Evolutionary conservation across 2,329 filamentous ascomycete genomes (phyloP), one percentile per base, ranked within the genome.

Genomic region (Monosporascus sp.): DNA sequence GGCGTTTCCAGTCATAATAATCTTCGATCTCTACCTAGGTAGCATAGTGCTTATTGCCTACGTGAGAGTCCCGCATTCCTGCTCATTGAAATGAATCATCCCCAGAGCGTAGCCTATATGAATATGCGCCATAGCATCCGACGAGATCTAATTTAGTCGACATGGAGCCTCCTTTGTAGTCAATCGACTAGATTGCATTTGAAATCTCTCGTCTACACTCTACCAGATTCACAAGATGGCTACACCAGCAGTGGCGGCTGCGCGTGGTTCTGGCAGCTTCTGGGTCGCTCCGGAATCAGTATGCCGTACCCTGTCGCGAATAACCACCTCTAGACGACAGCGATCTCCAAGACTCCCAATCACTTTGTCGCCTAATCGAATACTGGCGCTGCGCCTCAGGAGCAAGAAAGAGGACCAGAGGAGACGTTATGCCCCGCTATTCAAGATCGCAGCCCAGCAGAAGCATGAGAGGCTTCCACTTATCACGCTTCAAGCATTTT

Each of bases 401-500:
- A 48, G 50, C 36, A 60, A 56, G 48, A 61, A 54, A 3, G 54
- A 58, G 2, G 39, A 50, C 2, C 57, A 61, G 25, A 60, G 57
- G 48, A 46, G 48, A 18, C 54, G 47, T 36, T 63, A 63, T 47
- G 31, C 51, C 2, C 6, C 22, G 38, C 27, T 46, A 4, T 60
- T 65, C 31, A 38, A 36, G 22, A 50, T 52, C 22, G 57, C 50
- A 1, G 54, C 56, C 20, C 55, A 45, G 34, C 45, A 61, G 44
- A 61, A 56, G n/a, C 57, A 54, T 20, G 63, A 62, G 38, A 60
- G 66, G 24, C 64, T 68, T 41, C 64, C 66, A 3, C 49, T 65
- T 5, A 38, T 68, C 27, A 62, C 63, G 17, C 49, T 68, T 5
- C 63, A 67, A 45, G 48, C 49, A 6, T 58, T 59, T 51, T 38